phyloP scores from a whole-genome alignment of 257 asterid genomes.

The Solanum medicagineum region DNA sequence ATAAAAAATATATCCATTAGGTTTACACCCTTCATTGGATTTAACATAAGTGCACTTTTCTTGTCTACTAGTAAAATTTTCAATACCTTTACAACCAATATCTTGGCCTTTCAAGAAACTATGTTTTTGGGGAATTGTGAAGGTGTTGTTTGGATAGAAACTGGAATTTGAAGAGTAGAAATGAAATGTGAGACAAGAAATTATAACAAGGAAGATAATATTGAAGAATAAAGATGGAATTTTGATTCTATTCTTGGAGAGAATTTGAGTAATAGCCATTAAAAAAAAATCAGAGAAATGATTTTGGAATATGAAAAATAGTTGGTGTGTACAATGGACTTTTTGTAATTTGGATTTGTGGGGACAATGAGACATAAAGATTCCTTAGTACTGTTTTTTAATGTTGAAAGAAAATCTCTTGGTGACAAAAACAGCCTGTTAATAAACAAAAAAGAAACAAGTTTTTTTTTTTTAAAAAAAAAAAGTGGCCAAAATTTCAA shows the following conservation, averaged over 20 bases:
- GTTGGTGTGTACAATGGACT: not conserved
- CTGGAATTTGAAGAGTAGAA: not conserved
- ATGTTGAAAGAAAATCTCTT: not conserved
- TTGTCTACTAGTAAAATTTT: not conserved
- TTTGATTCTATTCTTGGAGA: not conserved
- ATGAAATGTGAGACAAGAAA: not conserved
- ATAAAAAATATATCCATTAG: constrained; percentile 17
- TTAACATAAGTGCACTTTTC: constrained; percentile 16
- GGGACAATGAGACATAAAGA: not conserved
- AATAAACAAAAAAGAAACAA: not conserved
- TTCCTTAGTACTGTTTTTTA: not conserved
- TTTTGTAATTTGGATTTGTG: not conserved
- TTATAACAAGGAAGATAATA: not conserved
- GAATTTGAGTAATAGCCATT: not conserved
- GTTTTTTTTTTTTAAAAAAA: not conserved
- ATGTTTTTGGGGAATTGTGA: not conserved
- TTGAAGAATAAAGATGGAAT: not conserved
- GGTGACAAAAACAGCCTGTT: not conserved
- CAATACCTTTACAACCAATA: constrained; percentile 5
- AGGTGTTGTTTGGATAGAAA: not conserved
- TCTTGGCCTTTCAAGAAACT: not conserved
- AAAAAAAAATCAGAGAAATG: not conserved
- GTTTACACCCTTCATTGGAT: constrained; percentile 12
- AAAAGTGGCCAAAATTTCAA: not conserved
- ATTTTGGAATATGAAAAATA: not conserved